Evolutionary conservation across 129 eudicot species (phyloP).

Genomic region (Chrysanthemum lavandulifolium): DNA sequence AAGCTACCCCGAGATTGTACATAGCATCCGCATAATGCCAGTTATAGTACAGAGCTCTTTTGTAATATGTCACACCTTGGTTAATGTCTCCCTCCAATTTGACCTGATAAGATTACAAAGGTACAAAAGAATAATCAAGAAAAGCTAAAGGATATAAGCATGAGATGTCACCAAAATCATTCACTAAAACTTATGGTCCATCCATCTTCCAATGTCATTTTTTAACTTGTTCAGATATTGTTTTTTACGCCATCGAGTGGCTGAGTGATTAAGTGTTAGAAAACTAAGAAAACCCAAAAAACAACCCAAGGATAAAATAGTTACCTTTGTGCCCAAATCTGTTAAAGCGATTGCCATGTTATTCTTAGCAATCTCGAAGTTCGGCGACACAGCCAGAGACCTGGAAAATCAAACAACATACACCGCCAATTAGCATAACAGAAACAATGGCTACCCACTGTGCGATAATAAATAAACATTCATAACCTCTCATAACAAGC

Average conservation of each 20-base stretch:
- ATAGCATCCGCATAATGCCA: constrained; percentile 99
- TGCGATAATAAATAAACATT: constrained; percentile 4
- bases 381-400: constrained; percentile 97
- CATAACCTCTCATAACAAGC: constrained; percentile 94
- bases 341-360: constrained; percentile 98
- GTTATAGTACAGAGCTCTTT: constrained; percentile 87
- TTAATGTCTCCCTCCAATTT: constrained; percentile 93
- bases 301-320: not conserved
- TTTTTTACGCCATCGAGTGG: not conserved
- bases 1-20: constrained; percentile 98
- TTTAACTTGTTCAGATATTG: not conserved
- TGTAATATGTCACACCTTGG: constrained; percentile 93
- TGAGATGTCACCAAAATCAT: constrained; percentile 8
- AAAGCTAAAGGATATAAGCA: not conserved
- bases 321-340: constrained; percentile 95
- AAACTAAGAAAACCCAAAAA: not conserved
- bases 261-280: not conserved
- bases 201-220: not conserved
- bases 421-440: constrained; percentile 16
- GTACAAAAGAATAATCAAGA: not conserved
- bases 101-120: constrained; percentile 49
- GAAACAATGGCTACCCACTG: constrained; percentile 4
- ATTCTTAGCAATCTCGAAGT: constrained; percentile 96
- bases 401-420: constrained; percentile 43
- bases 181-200: not conserved